Percentiles rank a stretch among this genome's conserved stretches.
phyloP scores from a whole-genome alignment of 2,329 filamentous ascomycete species.

The Graphilbum ipis-grandicollis region DNA sequence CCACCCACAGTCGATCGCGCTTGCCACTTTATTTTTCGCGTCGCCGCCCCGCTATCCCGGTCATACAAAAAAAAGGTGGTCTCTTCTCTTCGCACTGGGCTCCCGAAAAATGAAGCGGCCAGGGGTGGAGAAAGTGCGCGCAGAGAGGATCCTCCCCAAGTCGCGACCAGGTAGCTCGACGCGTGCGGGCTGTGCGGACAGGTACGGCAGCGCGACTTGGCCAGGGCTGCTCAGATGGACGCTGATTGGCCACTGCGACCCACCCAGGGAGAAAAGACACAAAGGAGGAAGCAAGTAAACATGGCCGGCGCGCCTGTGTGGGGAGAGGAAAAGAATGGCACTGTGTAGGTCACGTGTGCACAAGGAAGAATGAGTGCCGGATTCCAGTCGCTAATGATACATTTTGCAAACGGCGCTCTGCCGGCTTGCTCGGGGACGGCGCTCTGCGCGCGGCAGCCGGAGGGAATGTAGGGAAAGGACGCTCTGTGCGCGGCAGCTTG shows the following conservation, averaged over 20 bases:
- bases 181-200: neutral
- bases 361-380: too few species aligned
- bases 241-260: neutral
- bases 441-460: too few species aligned
- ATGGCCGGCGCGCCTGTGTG: too few species aligned
- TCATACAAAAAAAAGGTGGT: neutral
- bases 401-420: too few species aligned
- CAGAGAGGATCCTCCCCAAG: conserved; percentile 1
- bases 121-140: conserved; percentile 3
- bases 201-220: neutral
- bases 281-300: too few species aligned
- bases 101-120: neutral
- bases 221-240: neutral
- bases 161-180: conserved; percentile 3
- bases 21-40: conserved; percentile 9
- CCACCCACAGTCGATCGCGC: conserved; percentile 9
- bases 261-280: neutral
- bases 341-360: too few species aligned
- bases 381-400: too few species aligned
- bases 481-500: too few species aligned
- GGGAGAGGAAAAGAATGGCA: too few species aligned
- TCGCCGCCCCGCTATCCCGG: neutral
- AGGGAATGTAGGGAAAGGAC: too few species aligned
- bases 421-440: too few species aligned
- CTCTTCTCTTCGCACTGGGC: neutral